Base-by-base conservation (phyloP, 2,329 filamentous ascomycete genomes). In the Colletotrichum sp. region DNA sequence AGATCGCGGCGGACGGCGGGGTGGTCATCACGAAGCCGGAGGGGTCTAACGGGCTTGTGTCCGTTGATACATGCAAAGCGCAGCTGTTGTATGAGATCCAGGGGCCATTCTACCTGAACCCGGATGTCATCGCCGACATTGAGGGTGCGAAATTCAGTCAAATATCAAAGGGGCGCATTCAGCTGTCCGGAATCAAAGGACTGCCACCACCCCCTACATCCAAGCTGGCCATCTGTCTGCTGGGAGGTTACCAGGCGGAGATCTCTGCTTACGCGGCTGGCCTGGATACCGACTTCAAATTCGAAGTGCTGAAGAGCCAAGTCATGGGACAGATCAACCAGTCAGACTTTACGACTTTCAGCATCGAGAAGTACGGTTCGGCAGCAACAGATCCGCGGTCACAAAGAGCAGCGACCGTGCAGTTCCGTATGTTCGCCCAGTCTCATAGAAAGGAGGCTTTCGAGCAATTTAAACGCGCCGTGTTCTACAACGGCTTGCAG, bases 81-180 rank as follows among this genome's bases (percentile, higher is more conserved):
- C 88, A 89, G 79, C 82, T 90, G 10, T 72, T 89, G 9, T 89
- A 89, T 70, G 88, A 89, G 79, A 78, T 89, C 3, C 88, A 89
- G 70, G 84, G 84, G 2, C 83, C 83, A 52, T 78, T 86, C 5
- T 90, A 90, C 76, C 80, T 89, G 6, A 89, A 90, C 78, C 84
- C 83, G 58, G 86, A 89, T 73, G 87, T 89, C n/a, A 85, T 84
- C 32, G 88, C 88, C 3, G 79, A 86, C 55, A 78, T 88, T 6
- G 78, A 78, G 3, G 76, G 84, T 18, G 79, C 88, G 8, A 60
- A 58, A 1, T 77, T 89, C 13, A 78, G 83, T 26, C 79, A 87
- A 26, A 81, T 81, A 5, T 84, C 83, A 2, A 79, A 68, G 7
- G 78, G 83, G 66, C 83, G 86, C 2, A 82, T 87, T 8, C 78